Conservation (phyloP, 1,284 basidiomycete species). For the Polyporus tsugae region DNA sequence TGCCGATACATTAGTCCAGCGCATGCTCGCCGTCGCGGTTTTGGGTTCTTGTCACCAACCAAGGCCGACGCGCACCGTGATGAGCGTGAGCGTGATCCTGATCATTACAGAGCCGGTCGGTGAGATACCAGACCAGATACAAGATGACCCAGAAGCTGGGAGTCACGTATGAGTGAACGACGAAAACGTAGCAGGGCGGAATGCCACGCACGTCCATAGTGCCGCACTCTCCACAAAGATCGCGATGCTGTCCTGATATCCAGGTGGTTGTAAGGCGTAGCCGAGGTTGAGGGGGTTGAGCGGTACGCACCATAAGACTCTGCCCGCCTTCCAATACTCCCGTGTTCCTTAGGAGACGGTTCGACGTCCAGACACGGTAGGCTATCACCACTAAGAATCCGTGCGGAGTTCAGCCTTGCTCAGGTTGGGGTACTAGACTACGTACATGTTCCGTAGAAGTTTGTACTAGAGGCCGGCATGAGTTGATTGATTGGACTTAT, state of each 20-base stretch:
- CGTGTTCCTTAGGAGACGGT: not conserved
- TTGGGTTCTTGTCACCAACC: conserved; percentile 2
- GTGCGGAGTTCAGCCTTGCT: not conserved
- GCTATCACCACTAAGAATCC: not conserved
- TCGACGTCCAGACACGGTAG: not conserved
- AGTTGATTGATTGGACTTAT: not conserved
- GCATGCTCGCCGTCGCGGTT: not conserved
- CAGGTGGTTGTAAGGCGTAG: not conserved
- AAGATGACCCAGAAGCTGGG: conserved; percentile 6
- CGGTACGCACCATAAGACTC: not conserved
- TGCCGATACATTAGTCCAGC: not conserved
- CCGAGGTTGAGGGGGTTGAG: not conserved
- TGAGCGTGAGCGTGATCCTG: conserved; percentile 10
- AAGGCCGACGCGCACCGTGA: conserved; percentile 7
- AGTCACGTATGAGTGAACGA: not conserved
- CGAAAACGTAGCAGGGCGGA: not conserved
- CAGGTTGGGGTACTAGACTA: not conserved
- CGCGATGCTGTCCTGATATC: not conserved
- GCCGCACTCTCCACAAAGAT: conserved; percentile 10
- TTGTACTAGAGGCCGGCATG: not conserved
- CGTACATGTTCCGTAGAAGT: not conserved
- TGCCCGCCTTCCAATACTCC: not conserved
- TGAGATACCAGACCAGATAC: conserved; percentile 4
- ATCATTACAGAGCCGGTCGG: not conserved
- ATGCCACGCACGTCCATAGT: not conserved